Evolutionary conservation across 2,329 filamentous ascomycete genomes (phyloP), one percentile per base, ranked within the genome.

Genomic region (Cryphonectria japonica): DNA sequence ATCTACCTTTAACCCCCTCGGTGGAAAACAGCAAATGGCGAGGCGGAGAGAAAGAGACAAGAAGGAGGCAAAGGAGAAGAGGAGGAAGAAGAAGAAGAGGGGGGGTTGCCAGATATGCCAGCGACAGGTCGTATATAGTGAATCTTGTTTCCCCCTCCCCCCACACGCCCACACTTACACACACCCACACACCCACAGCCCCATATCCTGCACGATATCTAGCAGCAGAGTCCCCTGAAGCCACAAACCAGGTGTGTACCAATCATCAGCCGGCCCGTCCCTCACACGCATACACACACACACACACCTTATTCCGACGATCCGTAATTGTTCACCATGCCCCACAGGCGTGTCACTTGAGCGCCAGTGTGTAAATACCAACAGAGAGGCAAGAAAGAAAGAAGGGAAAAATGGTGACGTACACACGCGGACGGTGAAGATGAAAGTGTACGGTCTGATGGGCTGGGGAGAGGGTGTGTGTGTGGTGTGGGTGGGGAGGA

Each of bases 301-400:
- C 16, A 43, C 2, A 54, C 26, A n/a, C 14, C 62, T 26, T 34
- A 16, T 50, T 16, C 62, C 50, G 41, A 43, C 59, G 66, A 71
- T 68, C 66, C 61, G 61, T 66, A 54, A 59, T 41, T 62, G 46
- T 71, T 34, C 66, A 63, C 62, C 66, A 60, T 66, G 69, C 66
- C 60, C 54, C 71, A 70, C 62, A 57, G 26, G 39, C 57, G 69
- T 72, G 54, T 73, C 70, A 67, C 70, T 73, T 50, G 67, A 70
- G 54, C 54, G 29, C 26, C n/a, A 5, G 54, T 19, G 54, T 19
- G 46, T n/a, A 22, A 19, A 50, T 1, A 9, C 3, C 5, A 50
- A 50, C 37, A 39, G 19, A 50, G 19, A 50, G 46, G 22, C 7
- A 1, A 50, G 22, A 2, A n/a, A 6, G 16, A n/a, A 50, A 4